Base-by-base conservation (phyloP, 805 yeast genomes). In the Starmerella bombi region DNA sequence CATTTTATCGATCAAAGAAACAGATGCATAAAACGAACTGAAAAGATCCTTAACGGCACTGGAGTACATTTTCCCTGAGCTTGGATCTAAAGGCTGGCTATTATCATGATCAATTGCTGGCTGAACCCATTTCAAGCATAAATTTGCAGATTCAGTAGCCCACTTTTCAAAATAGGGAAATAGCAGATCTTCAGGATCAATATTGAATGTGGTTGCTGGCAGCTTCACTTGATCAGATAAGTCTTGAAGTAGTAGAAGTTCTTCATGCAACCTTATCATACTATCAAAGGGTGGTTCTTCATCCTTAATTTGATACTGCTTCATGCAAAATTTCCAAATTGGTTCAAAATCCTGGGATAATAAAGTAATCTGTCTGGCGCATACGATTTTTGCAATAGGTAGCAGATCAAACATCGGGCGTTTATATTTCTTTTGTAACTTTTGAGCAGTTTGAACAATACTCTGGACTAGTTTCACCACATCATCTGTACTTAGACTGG, bases 21-120 rank as follows among this genome's bases (percentile, higher is more conserved):
- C 54, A 10, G 74, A 69, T 39, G 75, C 75, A 43, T 70, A 69
- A 27, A 80, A 67, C 55, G 80, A 65, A 8, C 73, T 66, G 56
- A 80, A 78, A 12, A 80, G 67, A 54, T 81, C 91, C 18, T 70
- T 54, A 1, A 79, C 80, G 0, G 88, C 80, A 2, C 73, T 63
- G 45, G 83, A 75, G 51, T 66, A 49, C 39, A 57, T 37, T n/a
- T 41, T 40, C 1, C 45, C 66, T 1, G 52, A 52, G 1, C 57
- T 62, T 1, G 60, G 56, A 45, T 73, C 72, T 15, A 75, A 52
- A 0, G 77, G 74, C 37, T 65, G 61, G 56, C 77, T 75, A 1
- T 54, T 52, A 55, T 85, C 95, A 9, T 64, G 67, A 8, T 64
- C 61, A 3, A 82, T 53, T 0, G 88, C 75, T 21, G 70, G 66